A percentile compares a stretch with the other conserved stretches of the same genome.
Conservation (phyloP, 2,329 filamentous ascomycete species). For the Cercospora sojina region DNA sequence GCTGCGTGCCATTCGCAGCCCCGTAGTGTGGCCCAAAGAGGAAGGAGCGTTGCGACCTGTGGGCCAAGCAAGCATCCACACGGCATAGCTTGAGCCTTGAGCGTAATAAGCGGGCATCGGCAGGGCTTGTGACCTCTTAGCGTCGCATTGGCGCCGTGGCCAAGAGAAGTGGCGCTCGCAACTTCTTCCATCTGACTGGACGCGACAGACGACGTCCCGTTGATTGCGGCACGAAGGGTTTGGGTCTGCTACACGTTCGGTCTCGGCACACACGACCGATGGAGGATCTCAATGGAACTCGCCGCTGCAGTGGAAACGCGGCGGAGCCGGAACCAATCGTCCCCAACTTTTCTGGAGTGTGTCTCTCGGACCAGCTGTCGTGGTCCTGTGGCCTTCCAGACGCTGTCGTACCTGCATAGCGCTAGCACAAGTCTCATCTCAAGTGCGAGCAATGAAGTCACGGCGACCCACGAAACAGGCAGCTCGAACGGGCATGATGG, state of each 20-base stretch:
- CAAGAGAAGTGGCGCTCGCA: background rate
- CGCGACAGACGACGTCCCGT: background rate
- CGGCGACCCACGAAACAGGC: constrained; percentile 1
- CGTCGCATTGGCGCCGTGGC: constrained; percentile 8
- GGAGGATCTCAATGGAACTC: background rate
- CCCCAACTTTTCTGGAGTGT: background rate
- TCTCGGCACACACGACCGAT: background rate
- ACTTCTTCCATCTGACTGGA: background rate
- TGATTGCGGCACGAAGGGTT: background rate
- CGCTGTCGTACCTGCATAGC: constrained; percentile 10
- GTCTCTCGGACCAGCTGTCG: background rate
- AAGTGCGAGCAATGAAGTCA: background rate
- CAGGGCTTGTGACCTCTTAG: constrained; percentile 12
- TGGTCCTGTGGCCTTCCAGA: background rate
- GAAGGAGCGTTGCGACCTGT: background rate
- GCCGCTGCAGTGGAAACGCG: background rate
- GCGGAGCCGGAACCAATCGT: background rate
- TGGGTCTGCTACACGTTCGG: background rate
- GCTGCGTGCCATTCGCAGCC: background rate
- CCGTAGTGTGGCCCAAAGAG: background rate
- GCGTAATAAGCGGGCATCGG: constrained; percentile 9
- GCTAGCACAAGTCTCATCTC: constrained; percentile 9
- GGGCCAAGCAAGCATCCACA: constrained; percentile 3
- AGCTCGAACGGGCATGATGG: background rate
- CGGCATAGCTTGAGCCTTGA: constrained; percentile 9